phyloP scores from a whole-genome alignment of 2,329 filamentous ascomycete genomes.

The Colletotrichum sp. region DNA sequence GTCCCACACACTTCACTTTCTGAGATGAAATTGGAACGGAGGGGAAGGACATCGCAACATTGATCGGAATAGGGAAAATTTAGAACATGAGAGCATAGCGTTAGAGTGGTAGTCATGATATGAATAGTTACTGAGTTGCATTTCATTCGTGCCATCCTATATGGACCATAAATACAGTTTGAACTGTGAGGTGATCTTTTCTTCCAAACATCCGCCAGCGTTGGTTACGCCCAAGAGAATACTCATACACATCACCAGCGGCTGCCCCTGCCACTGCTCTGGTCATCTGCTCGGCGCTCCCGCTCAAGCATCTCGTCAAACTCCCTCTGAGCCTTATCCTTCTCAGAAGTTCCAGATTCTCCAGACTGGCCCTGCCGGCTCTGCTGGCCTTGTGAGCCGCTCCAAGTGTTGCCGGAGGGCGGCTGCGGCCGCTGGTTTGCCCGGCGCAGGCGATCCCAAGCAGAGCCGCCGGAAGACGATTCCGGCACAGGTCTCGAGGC shows the following conservation, averaged over 20 bases:
- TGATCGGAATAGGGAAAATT: neutral
- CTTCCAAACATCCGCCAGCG: neutral
- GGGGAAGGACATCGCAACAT: neutral
- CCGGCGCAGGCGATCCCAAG: conserved; percentile 52
- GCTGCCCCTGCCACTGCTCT: neutral
- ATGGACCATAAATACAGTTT: neutral
- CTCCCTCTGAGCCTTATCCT: conserved; percentile 53
- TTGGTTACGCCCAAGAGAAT: neutral
- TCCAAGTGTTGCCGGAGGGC: neutral
- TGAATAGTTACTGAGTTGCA: neutral
- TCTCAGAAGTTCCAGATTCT: conserved; percentile 35
- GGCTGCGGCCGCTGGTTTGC: conserved; percentile 27
- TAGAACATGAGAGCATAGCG: neutral
- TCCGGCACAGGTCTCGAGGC: conserved; percentile 13
- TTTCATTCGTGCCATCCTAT: neutral
- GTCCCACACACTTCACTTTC: conserved; percentile 16
- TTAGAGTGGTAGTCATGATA: neutral
- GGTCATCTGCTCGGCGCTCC: conserved; percentile 34
- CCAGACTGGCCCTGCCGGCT: conserved; percentile 17
- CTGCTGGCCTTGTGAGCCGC: neutral
- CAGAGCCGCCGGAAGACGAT: conserved; percentile 30
- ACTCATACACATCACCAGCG: conserved; percentile 1
- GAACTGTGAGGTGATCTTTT: neutral
- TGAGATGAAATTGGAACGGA: neutral
- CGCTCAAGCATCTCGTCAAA: conserved; percentile 55